phyloP scores from a whole-genome alignment of 805 yeast species.

The Myxozyma kluyveri region DNA sequence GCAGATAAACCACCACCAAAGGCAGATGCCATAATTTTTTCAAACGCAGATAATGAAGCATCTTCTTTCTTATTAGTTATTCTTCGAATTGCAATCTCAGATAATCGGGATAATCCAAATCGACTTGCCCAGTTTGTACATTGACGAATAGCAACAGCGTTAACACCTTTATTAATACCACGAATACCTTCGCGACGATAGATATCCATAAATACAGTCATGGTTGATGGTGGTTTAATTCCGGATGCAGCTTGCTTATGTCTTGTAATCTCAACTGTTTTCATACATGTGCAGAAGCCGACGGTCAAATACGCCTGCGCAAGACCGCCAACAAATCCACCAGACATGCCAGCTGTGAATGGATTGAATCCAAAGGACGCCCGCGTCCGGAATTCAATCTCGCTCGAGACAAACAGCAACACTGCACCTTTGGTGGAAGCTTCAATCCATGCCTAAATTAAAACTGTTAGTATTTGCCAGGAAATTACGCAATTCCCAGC shows the following conservation, averaged over 20 bases:
- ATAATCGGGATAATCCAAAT: conserved; percentile 86
- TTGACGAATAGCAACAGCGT: conserved; percentile 98
- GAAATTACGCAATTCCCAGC: too few relatives aligned
- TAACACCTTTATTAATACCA: conserved; percentile 96
- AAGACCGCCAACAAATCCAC: conserved; percentile 84
- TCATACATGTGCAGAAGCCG: conserved; percentile 96
- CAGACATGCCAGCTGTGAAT: conserved; percentile 85
- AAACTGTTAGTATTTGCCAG: too few relatives aligned
- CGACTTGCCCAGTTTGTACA: conserved; percentile 99
- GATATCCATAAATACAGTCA: conserved; percentile 82
- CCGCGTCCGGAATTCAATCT: conserved; percentile 73
- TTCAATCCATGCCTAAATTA: conserved; percentile 96
- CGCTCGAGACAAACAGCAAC: conserved; percentile 84
- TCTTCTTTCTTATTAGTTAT: conserved; percentile 57
- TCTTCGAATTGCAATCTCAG: conserved; percentile 77
- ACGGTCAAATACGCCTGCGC: conserved; percentile 90
- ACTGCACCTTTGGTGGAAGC: conserved; percentile 99
- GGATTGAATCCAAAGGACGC: conserved; percentile 57
- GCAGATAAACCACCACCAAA: conserved; percentile 97
- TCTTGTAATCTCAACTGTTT: conserved; percentile 96
- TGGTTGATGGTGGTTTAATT: conserved; percentile 67
- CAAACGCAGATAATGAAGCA: conserved; percentile 65
- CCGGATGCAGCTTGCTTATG: conserved; percentile 71
- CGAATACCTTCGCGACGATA: conserved; percentile 81
- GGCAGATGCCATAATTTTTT: conserved; percentile 79